These are phyloP conservation scores for Pyrenochaeta sp. DNA, from an alignment of 2,329 filamentous ascomycete genomes.

Conservation along the genomic window DNA sequence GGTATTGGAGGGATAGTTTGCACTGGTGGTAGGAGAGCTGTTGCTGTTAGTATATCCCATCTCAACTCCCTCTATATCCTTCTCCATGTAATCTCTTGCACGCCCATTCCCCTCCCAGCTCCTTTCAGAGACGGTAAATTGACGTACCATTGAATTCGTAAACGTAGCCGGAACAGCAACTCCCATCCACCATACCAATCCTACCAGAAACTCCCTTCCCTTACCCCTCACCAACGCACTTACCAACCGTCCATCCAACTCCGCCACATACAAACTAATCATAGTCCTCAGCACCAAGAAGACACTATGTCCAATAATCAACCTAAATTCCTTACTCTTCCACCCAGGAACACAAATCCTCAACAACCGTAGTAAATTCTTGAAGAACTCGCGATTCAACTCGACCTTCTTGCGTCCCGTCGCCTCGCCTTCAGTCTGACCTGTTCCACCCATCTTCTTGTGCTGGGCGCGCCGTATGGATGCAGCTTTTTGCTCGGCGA, in stretches of 20 bases:
- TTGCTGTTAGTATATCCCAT: slow-evolving; percentile 23
- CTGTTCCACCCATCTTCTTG: slow-evolving; percentile 51
- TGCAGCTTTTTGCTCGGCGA: slow-evolving; percentile 91
- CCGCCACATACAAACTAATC: slow-evolving; percentile 94
- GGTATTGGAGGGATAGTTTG: slow-evolving; percentile 90
- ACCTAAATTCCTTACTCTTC: slow-evolving; percentile 84
- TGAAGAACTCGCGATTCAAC: slow-evolving; percentile 86
- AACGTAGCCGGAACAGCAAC: slow-evolving; percentile 96
- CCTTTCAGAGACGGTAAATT: not conserved
- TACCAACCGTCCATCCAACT: slow-evolving; percentile 92
- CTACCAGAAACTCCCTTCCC: slow-evolving; percentile 86
- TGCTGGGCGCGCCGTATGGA: slow-evolving; percentile 65
- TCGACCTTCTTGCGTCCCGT: slow-evolving; percentile 79
- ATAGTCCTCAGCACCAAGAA: slow-evolving; percentile 91
- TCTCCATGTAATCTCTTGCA: not conserved
- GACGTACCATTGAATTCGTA: slow-evolving; percentile 93
- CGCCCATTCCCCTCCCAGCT: not conserved
- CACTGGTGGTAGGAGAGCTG: slow-evolving; percentile 97
- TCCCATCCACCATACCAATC: slow-evolving; percentile 97
- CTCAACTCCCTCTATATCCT: not conserved
- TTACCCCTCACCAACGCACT: slow-evolving; percentile 91
- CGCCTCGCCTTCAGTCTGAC: slow-evolving; percentile 45
- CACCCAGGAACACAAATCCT: slow-evolving; percentile 91
- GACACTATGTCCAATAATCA: slow-evolving; percentile 89
- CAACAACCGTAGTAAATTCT: slow-evolving; percentile 78